Percentiles rank a stretch among this genome's conserved stretches.
phyloP scores from a whole-genome alignment of 2,329 filamentous ascomycete species.

The Xylariaceae sp. region DNA sequence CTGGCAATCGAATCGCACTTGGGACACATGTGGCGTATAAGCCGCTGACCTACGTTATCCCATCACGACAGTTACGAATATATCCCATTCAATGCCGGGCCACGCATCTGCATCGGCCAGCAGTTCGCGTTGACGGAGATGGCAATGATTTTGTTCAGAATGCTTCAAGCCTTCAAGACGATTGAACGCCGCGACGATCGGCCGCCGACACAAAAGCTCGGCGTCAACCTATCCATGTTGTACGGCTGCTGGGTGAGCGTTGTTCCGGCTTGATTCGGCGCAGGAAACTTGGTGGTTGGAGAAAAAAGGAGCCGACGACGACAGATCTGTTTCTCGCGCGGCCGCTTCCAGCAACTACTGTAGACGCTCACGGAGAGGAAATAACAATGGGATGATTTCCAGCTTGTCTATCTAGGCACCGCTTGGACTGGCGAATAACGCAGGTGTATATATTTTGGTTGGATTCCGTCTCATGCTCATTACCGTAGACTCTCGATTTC shows the following conservation, averaged over 20 bases:
- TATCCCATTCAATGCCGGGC: conserved; percentile 36
- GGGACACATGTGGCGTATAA: background rate
- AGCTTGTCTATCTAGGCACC: too few species aligned
- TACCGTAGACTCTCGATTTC: too few species aligned
- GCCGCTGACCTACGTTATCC: background rate
- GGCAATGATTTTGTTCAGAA: conserved; percentile 27
- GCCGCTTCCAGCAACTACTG: too few species aligned
- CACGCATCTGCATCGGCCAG: conserved; percentile 38
- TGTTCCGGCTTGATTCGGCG: conserved; percentile 15
- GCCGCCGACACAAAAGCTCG: conserved; percentile 25
- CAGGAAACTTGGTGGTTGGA: background rate
- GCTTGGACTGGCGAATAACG: too few species aligned
- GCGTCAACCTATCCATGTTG: conserved; percentile 27
- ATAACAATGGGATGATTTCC: too few species aligned
- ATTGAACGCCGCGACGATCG: conserved; percentile 27
- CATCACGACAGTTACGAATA: conserved; percentile 31
- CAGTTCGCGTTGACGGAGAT: conserved; percentile 33
- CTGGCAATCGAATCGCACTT: too few species aligned
- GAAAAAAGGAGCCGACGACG: too few species aligned
- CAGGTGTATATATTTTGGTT: too few species aligned
- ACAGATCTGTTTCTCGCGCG: too few species aligned
- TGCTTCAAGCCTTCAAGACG: conserved; percentile 28
- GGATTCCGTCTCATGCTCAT: too few species aligned
- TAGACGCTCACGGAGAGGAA: too few species aligned
- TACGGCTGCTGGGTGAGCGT: conserved; percentile 29